phyloP scores from a whole-genome alignment of 768 basidiomycete species.

The Suillus paluster region DNA sequence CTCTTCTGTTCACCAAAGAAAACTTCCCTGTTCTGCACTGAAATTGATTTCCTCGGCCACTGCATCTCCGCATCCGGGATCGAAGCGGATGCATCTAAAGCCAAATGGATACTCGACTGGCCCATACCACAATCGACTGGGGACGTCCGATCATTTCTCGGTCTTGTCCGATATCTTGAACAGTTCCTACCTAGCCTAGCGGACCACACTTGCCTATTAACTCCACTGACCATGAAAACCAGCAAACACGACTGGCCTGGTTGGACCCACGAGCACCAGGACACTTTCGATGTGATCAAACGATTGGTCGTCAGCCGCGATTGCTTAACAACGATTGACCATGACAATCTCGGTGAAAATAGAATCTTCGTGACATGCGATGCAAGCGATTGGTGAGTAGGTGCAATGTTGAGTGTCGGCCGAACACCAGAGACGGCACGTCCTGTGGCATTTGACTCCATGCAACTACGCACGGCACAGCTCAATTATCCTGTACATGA shows the following conservation, averaged over 20 bases:
- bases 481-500: conserved; percentile 44
- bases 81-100: conserved; percentile 29
- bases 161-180: conserved; percentile 32
- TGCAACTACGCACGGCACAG: conserved; percentile 12
- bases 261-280: conserved; percentile 18
- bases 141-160: conserved; percentile 13
- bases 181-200: conserved; percentile 29
- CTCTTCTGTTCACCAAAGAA: conserved; percentile 38
- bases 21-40: conserved; percentile 28
- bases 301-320: conserved; percentile 21
- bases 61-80: conserved; percentile 30
- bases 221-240: conserved; percentile 20
- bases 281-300: conserved; percentile 25
- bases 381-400: background rate
- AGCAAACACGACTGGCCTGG: conserved; percentile 25
- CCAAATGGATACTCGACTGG: conserved; percentile 23
- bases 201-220: conserved; percentile 10
- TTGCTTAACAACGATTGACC: conserved; percentile 38
- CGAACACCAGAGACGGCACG: conserved; percentile 1
- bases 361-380: conserved; percentile 14
- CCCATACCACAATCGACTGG: conserved; percentile 23
- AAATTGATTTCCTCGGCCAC: conserved; percentile 34
- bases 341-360: conserved; percentile 18
- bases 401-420: conserved; percentile 3
- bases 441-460: conserved; percentile 12